Conservation (phyloP, 2,329 filamentous ascomycete genomes). For the Talaromyces sp. region DNA sequence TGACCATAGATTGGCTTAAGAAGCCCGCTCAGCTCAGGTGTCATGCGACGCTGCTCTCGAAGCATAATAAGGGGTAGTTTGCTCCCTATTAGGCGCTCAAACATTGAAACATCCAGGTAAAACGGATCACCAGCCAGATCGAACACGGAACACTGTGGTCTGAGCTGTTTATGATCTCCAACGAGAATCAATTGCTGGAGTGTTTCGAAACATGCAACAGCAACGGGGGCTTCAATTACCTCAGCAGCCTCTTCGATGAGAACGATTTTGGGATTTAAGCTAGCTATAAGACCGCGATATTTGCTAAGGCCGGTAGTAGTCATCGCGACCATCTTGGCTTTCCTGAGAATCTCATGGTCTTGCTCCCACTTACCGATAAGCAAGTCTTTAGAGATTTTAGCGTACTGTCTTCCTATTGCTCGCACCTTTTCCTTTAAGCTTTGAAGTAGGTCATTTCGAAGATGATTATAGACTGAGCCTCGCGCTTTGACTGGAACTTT, state of each 20-base stretch:
- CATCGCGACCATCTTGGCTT: constrained; percentile 63
- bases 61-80: constrained; percentile 66
- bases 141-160: constrained; percentile 65
- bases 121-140: constrained; percentile 64
- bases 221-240: constrained; percentile 62
- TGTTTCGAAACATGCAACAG: constrained; percentile 62
- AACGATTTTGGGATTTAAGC: constrained; percentile 67
- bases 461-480: constrained; percentile 66
- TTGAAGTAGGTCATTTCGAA: constrained; percentile 60
- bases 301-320: constrained; percentile 83
- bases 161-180: constrained; percentile 79
- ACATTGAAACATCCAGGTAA: constrained; percentile 73
- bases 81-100: constrained; percentile 74
- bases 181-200: constrained; percentile 69
- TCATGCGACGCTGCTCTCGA: constrained; percentile 71
- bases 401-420: constrained; percentile 54
- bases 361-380: constrained; percentile 62
- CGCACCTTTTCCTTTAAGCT: constrained; percentile 53
- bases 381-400: constrained; percentile 53
- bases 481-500: constrained; percentile 59
- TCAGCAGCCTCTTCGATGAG: constrained; percentile 82
- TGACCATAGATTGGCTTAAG: constrained; percentile 64
- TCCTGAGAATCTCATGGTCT: constrained; percentile 63
- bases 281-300: constrained; percentile 70
- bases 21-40: constrained; percentile 66